Base-by-base conservation (phyloP, 495 filamentous ascomycete species). In the Aspergillus indologenus region DNA sequence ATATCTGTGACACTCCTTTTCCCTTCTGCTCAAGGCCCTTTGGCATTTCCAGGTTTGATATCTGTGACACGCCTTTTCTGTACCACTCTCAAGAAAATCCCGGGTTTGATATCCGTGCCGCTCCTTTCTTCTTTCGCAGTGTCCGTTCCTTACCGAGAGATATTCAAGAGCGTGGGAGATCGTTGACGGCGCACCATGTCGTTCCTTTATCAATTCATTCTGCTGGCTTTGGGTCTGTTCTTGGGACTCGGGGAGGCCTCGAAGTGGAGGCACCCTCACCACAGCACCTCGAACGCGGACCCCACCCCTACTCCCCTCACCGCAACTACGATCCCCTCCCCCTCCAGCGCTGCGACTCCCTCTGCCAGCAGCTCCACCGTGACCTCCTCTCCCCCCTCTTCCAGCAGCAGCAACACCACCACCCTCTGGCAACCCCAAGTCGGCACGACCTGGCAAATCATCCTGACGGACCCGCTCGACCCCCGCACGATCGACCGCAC, bases 381-480 rank as follows among this genome's bases (percentile, higher is more conserved):
- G 5, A 9, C 34, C 45, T 21, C 45, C 45, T 21, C 44, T 3
- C 20, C 34, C 21, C 23, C 53, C 9, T 43, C 59, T 18, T 26
- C 53, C 18, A 55, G 45, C 7, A 68, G 62, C 50, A 66, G 66
- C 31, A 66, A 63, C 53, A 69, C 66, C 0, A 66, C 56, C 9
- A 68, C 61, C 24, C 21, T 48, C 46, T 84, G 82, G 81, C 69
- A 76, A 44, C 83, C 82, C 0, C 57, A 49, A 1, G 76, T 73
- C 2, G 80, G 74, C 18, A 69, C 75, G 18, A 78, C 75, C 34
- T 87, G 83, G 83, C 80, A 84, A 65, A 84, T 84, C 54, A 75
- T 75, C 43, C 70, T 85, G 6, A 64, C 68, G 11, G 61, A 80
- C 52, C 57, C 68, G 2, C 69, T 81, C 45, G 67, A 76, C 49